These are phyloP conservation scores for Colletotrichum falcatum DNA, from an alignment of 2,329 filamentous ascomycete species.

Conservation along the genomic window DNA sequence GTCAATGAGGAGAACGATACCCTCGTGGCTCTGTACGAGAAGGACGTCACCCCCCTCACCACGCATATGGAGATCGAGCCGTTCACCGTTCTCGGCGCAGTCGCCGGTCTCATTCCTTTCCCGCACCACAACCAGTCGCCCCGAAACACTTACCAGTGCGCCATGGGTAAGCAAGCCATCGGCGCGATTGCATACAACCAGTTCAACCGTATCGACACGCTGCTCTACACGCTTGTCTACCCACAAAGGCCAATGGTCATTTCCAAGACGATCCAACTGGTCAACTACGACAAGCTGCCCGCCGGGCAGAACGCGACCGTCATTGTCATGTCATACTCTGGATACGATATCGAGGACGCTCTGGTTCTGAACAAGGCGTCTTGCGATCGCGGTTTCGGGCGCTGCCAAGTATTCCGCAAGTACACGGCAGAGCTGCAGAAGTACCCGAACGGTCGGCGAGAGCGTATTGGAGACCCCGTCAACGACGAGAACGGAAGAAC, in stretches of 20 bases:
- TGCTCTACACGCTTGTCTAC: slow-evolving; percentile 97
- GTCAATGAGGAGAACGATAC: slow-evolving; percentile 99
- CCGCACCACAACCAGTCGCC: slow-evolving; percentile 99
- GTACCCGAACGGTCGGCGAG: slow-evolving; percentile 83
- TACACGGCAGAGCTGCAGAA: slow-evolving; percentile 87
- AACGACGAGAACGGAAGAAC: slow-evolving; percentile 71
- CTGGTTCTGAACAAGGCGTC: slow-evolving; percentile 97
- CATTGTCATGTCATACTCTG: slow-evolving; percentile 99
- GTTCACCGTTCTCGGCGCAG: slow-evolving; percentile 94
- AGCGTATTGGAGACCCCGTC: slow-evolving; percentile 71
- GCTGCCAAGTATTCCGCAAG: slow-evolving; percentile 98
- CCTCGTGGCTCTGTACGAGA: slow-evolving; percentile 90
- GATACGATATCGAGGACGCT: slow-evolving; percentile 99
- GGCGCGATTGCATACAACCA: slow-evolving; percentile 98
- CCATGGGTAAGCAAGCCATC: slow-evolving; percentile 99
- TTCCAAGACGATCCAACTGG: slow-evolving; percentile 94
- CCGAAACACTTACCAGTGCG: slow-evolving; percentile 98
- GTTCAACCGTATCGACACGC: slow-evolving; percentile 94
- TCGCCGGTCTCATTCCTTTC: slow-evolving; percentile 96
- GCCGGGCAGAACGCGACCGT: slow-evolving; percentile 97
- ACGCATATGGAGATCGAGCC: slow-evolving; percentile 98
- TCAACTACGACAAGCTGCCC: slow-evolving; percentile 96
- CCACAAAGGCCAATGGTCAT: slow-evolving; percentile 98
- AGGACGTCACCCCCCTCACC: slow-evolving; percentile 82
- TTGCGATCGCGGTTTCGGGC: slow-evolving; percentile 92